Conservation (phyloP, 768 basidiomycete genomes). For the Sporobolomyces phaffii region DNA sequence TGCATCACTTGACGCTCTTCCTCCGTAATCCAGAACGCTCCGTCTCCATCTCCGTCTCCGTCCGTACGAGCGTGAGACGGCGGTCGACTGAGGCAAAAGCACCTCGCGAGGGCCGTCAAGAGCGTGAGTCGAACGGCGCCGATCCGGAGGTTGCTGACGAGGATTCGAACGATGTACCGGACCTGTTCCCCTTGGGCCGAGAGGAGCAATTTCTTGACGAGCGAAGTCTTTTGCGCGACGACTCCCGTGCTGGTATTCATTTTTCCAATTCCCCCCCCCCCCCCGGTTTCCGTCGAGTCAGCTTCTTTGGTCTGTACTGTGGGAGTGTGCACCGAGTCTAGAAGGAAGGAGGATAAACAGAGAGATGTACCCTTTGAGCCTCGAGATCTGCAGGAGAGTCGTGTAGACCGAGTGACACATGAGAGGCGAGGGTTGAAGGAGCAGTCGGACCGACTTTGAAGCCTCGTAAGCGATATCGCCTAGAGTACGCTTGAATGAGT, state of each 20-base stretch:
- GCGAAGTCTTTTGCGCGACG: constrained; percentile 64
- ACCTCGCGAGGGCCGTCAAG: constrained; percentile 70
- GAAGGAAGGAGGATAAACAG: neutral
- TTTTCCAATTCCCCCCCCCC: too few relatives aligned
- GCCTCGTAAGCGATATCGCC: constrained; percentile 68
- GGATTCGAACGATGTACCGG: constrained; percentile 70
- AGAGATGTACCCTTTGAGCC: constrained; percentile 44
- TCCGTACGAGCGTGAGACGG: neutral
- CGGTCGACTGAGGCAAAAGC: constrained; percentile 56
- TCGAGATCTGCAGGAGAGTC: constrained; percentile 61
- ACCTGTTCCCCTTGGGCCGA: constrained; percentile 79
- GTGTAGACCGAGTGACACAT: constrained; percentile 62
- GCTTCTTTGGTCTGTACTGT: too few relatives aligned
- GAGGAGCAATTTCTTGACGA: constrained; percentile 75
- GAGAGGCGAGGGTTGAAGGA: constrained; percentile 66
- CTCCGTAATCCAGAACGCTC: constrained; percentile 35
- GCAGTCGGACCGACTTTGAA: constrained; percentile 66
- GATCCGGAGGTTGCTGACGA: constrained; percentile 71
- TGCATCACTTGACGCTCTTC: constrained; percentile 41
- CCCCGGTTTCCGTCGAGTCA: too few relatives aligned
- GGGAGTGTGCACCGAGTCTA: neutral
- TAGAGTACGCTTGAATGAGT: too few relatives aligned
- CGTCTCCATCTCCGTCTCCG: neutral
- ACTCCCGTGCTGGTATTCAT: constrained; percentile 70
- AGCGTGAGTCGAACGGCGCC: constrained; percentile 82